Evolutionary conservation across 805 yeast species (phyloP).

Genomic region (Metschnikowia gelsemii): DNA sequence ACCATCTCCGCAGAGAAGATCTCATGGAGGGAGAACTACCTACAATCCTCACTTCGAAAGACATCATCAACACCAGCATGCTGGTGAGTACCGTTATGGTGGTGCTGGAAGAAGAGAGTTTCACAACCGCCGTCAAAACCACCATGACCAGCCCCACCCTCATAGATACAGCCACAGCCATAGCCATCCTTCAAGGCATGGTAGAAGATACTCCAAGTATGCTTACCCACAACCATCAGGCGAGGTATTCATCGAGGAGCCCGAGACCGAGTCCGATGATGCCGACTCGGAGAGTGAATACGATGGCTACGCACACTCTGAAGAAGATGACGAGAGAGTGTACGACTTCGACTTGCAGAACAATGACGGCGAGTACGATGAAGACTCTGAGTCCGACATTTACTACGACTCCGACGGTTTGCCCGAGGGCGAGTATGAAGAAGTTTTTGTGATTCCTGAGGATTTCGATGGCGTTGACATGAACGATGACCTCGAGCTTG

Average conservation of each 20-base stretch:
- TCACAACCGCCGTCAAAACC: slow-evolving; percentile 1
- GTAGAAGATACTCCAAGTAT: slow-evolving; percentile 32
- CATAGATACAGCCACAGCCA: no score
- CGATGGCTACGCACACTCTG: slow-evolving; percentile 20
- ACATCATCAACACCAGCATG: slow-evolving; percentile 2
- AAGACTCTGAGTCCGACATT: slow-evolving; percentile 14
- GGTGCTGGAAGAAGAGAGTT: slow-evolving; percentile 5
- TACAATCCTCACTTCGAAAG: slow-evolving; percentile 7
- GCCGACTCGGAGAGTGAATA: slow-evolving; percentile 25
- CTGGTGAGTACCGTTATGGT: neutral
- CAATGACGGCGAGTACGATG: slow-evolving; percentile 15
- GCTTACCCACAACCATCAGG: slow-evolving; percentile 36
- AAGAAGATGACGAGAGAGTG: slow-evolving; percentile 23
- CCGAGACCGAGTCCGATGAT: slow-evolving; percentile 36
- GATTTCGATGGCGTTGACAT: slow-evolving; percentile 37
- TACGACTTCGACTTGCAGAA: slow-evolving; percentile 32
- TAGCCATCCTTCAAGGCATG: slow-evolving; percentile 5
- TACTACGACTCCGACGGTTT: slow-evolving; percentile 21
- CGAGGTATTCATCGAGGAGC: slow-evolving; percentile 43
- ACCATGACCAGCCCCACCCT: no score
- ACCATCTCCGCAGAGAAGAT: slow-evolving; percentile 16
- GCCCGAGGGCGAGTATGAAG: slow-evolving; percentile 23
- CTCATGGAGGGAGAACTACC: slow-evolving; percentile 3
- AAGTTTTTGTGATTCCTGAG: slow-evolving; percentile 21
- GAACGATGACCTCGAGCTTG: slow-evolving; percentile 39